phyloP scores from a whole-genome alignment of 2,329 filamentous ascomycete species.

The Teratosphaeria zuluensis region DNA sequence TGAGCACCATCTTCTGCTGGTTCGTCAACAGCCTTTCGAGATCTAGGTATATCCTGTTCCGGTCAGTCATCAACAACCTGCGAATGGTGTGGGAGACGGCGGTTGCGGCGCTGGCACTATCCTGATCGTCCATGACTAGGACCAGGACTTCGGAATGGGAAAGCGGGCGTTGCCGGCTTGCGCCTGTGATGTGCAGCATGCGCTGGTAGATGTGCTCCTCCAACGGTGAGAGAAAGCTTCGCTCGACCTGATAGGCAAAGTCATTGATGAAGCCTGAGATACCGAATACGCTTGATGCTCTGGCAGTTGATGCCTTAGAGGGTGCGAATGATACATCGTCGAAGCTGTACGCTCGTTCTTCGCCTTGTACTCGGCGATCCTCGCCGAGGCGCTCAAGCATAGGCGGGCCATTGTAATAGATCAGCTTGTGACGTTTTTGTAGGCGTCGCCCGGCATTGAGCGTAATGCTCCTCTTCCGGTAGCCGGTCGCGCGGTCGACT shows the following conservation, averaged over 20 bases:
- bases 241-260: conserved; percentile 2
- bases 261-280: conserved; percentile 1
- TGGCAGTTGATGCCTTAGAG: background rate
- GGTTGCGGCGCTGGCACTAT: background rate
- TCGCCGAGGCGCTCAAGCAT: background rate
- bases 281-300: conserved; percentile 3
- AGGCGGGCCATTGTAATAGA: background rate
- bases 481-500: background rate
- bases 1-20: conserved; percentile 1
- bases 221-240: conserved; percentile 4
- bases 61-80: background rate
- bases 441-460: background rate
- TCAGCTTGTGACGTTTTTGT: background rate
- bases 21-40: conserved; percentile 1
- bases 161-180: background rate
- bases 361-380: background rate
- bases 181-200: conserved; percentile 1
- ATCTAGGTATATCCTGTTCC: conserved; percentile 1
- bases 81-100: background rate
- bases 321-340: background rate
- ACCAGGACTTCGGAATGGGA: background rate
- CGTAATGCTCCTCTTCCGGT: background rate
- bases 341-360: background rate
- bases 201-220: conserved; percentile 1
- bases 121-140: conserved; percentile 2